Base-by-base conservation (phyloP, 306 rosid genomes). In the Acacia melanoxylon region DNA sequence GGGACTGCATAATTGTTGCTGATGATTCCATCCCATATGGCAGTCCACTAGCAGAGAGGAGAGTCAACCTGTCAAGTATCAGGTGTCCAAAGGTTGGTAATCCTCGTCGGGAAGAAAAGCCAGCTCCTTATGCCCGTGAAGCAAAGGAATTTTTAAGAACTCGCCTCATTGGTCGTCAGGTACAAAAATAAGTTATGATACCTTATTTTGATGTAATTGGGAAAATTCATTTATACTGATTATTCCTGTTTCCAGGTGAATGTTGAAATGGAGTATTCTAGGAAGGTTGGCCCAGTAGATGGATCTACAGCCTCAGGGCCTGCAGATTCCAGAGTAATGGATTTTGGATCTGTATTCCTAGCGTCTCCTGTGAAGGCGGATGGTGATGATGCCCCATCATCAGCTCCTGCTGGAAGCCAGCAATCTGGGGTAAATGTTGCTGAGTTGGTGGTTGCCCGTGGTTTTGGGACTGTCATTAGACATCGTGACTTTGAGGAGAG, bases 401-500 rank as follows among this genome's bases (percentile, higher is more conserved):
- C 97, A 31, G 89, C 79, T 84, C 80, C 88, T 75, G 27, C 88
- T 82, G 89, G 85, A 78, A 82, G 82, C 82, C 98, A 84, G 84
- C 90, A 81, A 78, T 83, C 78, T 82, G 99, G 97, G 62, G 61
- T 82, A 78, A 95, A 95, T 85, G 72, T 95, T 25, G 97, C 90
- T 2, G 99, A 95, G 85, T 78, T 92, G 80, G 33, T 95, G 69
- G 84, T 93, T 84, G 85, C 85, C 17, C 98, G 99, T 78, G 99
- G 99, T 83, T 91, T 93, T 86, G 99, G 96, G 48, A 90, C 93
- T 68, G 97, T 95, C 71, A 92, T 95, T 78, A 91, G 94, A 78
- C 99, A 95, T 87, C 94, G 99, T 44, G 99, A 95, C 87, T 95
- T 93, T 84, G 99, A 95, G 82, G 99, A 95, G 89, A 91, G 99